Conservation (phyloP, 257 asterid genomes). For the Lantana camara region DNA sequence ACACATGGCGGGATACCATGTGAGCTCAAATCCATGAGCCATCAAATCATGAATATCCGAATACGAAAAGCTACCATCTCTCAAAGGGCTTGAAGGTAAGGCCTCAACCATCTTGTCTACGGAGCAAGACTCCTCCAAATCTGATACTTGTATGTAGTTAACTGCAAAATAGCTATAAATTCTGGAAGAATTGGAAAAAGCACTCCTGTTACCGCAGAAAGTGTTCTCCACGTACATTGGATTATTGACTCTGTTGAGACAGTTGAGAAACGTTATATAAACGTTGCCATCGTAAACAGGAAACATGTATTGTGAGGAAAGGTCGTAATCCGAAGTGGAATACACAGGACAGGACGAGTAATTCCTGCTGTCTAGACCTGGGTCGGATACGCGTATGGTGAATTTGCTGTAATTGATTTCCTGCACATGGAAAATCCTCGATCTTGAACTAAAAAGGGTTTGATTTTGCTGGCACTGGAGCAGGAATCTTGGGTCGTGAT, state of each 20-base stretch:
- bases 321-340: constrained; percentile 4
- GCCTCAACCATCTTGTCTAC: constrained; percentile 33
- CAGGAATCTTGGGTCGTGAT: constrained; percentile 27
- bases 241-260: constrained; percentile 34
- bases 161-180: constrained; percentile 38
- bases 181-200: constrained; percentile 27
- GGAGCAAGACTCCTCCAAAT: constrained; percentile 50
- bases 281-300: neutral
- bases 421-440: constrained; percentile 42
- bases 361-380: constrained; percentile 36
- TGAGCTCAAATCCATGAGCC: constrained; percentile 35
- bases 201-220: constrained; percentile 40
- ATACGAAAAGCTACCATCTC: constrained; percentile 18
- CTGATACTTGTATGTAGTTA: constrained; percentile 23
- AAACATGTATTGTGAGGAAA: constrained; percentile 22
- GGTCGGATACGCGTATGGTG: constrained; percentile 54
- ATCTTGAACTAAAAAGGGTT: constrained; percentile 24
- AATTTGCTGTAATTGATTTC: constrained; percentile 46
- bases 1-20: constrained; percentile 33
- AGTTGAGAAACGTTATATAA: constrained; percentile 36
- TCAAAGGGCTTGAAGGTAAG: constrained; percentile 17
- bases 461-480: constrained; percentile 56
- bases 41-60: constrained; percentile 32
- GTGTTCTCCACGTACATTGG: constrained; percentile 39
- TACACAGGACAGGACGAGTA: constrained; percentile 38